These are phyloP conservation scores for Colletotrichum somersetense DNA, from an alignment of 2,329 filamentous ascomycete genomes.

Conservation along the genomic window DNA sequence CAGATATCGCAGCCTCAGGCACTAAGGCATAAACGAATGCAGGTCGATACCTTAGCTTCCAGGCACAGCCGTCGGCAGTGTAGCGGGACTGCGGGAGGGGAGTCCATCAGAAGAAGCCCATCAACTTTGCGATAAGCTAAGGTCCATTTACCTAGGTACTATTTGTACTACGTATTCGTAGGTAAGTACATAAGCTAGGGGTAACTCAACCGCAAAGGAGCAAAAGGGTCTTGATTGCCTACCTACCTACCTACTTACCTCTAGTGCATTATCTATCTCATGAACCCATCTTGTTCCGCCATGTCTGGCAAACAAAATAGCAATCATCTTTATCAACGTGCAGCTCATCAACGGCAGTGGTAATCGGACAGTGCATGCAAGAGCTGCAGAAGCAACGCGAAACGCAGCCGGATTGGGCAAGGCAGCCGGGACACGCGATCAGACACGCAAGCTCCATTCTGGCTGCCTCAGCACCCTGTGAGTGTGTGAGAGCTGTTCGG, in stretches of 20 bases:
- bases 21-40: constrained; percentile 16
- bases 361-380: not conserved
- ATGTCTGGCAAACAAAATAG: not conserved
- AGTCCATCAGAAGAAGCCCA: not conserved
- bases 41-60: constrained; percentile 17
- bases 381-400: constrained; percentile 2
- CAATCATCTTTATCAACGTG: not conserved
- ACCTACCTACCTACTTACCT: too few species aligned
- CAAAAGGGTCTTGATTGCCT: not conserved
- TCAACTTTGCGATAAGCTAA: not conserved
- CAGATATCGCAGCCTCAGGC: constrained; percentile 27
- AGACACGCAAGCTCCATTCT: constrained; percentile 40
- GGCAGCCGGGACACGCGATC: constrained; percentile 41
- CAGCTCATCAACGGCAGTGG: not conserved
- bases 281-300: constrained; percentile 7
- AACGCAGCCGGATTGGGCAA: constrained; percentile 12
- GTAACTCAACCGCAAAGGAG: not conserved
- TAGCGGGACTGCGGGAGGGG: not conserved
- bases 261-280: not conserved
- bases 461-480: constrained; percentile 31
- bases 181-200: too few species aligned
- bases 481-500: constrained; percentile 33
- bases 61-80: constrained; percentile 11
- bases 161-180: too few species aligned
- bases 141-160: not conserved